A percentile compares a stretch with the other conserved stretches of the same genome.
phyloP scores from a whole-genome alignment of 2,329 filamentous ascomycete genomes.

The Boeremia lycopersici region DNA sequence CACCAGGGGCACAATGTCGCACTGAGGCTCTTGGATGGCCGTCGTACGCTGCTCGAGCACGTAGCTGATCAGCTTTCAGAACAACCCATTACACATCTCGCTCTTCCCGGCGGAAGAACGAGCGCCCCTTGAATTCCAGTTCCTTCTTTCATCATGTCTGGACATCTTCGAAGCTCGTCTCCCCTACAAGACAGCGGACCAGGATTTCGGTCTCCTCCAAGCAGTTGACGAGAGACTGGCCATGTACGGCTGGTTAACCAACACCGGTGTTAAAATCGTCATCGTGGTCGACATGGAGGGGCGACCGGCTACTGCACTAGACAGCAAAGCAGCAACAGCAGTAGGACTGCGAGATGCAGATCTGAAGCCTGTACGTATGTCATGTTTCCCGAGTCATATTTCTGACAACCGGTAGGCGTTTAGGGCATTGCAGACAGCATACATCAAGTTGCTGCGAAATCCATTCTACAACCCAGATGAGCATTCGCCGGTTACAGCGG shows the following conservation, averaged over 20 bases:
- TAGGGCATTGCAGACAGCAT: conserved; percentile 88
- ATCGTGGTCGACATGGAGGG: conserved; percentile 91
- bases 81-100: conserved; percentile 93
- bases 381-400: too few relatives aligned
- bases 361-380: conserved; percentile 71
- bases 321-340: conserved; percentile 51
- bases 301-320: conserved; percentile 52
- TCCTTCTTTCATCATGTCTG: conserved; percentile 87
- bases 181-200: conserved; percentile 72
- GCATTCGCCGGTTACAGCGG: conserved; percentile 66
- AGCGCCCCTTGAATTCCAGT: conserved; percentile 85
- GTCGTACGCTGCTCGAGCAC: background rate
- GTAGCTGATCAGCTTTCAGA: conserved; percentile 58
- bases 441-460: conserved; percentile 86
- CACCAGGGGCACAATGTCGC: background rate
- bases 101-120: conserved; percentile 80
- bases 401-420: conserved; percentile 66
- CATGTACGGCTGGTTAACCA: conserved; percentile 95
- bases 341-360: conserved; percentile 83
- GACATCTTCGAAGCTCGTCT: conserved; percentile 91
- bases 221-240: conserved; percentile 91
- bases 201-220: conserved; percentile 90
- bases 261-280: conserved; percentile 90
- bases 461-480: conserved; percentile 94
- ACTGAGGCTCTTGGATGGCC: background rate